phyloP scores from a whole-genome alignment of 495 filamentous ascomycete species.

The Platismatia glauca region DNA sequence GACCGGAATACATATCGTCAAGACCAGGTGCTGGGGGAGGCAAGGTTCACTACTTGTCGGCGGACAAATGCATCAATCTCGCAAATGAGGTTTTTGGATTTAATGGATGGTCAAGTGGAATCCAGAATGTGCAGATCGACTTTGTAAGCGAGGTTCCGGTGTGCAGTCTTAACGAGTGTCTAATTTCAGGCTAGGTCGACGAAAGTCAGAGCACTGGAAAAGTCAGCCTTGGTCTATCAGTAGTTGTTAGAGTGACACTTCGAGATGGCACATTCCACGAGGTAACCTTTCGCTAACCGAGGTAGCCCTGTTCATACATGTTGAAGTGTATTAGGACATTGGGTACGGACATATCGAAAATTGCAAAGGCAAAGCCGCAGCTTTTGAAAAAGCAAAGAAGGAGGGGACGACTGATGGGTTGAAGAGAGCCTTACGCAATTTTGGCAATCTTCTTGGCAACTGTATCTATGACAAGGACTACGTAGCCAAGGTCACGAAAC shows the following conservation, averaged over 20 bases:
- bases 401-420: slow-evolving; percentile 91
- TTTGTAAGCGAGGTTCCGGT: slow-evolving; percentile 48
- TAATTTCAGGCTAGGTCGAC: slow-evolving; percentile 43
- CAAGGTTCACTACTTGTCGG: slow-evolving; percentile 83
- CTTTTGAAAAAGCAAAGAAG: slow-evolving; percentile 97
- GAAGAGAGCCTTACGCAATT: slow-evolving; percentile 81
- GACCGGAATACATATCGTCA: slow-evolving; percentile 88
- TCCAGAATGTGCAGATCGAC: slow-evolving; percentile 82
- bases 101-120: slow-evolving; percentile 92
- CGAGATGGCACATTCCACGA: slow-evolving; percentile 92
- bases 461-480: slow-evolving; percentile 97
- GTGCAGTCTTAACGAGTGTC: background rate
- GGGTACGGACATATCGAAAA: slow-evolving; percentile 96
- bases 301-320: background rate
- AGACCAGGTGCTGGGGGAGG: slow-evolving; percentile 69
- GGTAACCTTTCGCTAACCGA: slow-evolving; percentile 27
- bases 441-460: slow-evolving; percentile 93
- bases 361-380: slow-evolving; percentile 83
- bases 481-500: slow-evolving; percentile 68
- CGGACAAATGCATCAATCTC: slow-evolving; percentile 88
- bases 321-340: slow-evolving; percentile 53
- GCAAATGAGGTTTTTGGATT: slow-evolving; percentile 98
- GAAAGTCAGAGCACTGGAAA: slow-evolving; percentile 53
- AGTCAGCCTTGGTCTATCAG: slow-evolving; percentile 73
- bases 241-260: slow-evolving; percentile 80